Conservation (phyloP, 306 rosid genomes). For the Crotalaria pallida region DNA sequence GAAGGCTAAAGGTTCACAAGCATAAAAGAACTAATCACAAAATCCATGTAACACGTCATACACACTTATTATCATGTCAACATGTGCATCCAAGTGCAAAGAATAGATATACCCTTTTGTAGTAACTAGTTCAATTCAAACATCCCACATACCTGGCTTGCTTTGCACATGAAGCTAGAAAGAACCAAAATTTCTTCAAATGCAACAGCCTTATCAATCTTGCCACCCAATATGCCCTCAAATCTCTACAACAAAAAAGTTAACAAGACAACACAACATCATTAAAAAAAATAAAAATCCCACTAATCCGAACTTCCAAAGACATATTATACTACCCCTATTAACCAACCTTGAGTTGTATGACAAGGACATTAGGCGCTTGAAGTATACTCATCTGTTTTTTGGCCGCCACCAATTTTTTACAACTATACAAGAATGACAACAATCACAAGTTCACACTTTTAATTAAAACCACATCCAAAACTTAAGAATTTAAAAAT, state of each 20-base stretch:
- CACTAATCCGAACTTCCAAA: neutral
- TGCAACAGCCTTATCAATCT: slow-evolving; percentile 85
- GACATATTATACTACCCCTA: neutral
- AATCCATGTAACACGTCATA: neutral
- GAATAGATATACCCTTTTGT: neutral
- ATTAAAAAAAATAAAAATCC: neutral
- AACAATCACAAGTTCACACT: slow-evolving; percentile 2
- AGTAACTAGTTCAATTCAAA: slow-evolving; percentile 1
- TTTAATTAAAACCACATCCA: neutral
- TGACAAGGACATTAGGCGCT: slow-evolving; percentile 90
- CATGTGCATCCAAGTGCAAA: neutral
- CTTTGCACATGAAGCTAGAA: slow-evolving; percentile 89
- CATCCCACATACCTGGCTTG: slow-evolving; percentile 64
- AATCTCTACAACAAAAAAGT: slow-evolving; percentile 72
- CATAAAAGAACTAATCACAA: neutral
- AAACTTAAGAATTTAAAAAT: neutral
- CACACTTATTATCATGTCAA: neutral
- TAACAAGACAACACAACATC: slow-evolving; percentile 27
- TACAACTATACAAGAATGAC: slow-evolving; percentile 51
- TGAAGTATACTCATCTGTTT: slow-evolving; percentile 92
- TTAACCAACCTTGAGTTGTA: slow-evolving; percentile 81
- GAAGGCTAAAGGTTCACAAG: neutral
- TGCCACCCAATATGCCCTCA: slow-evolving; percentile 85
- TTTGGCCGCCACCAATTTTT: slow-evolving; percentile 83
- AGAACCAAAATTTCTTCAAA: slow-evolving; percentile 90